Percentiles rank a stretch among this genome's conserved stretches.
phyloP scores from a whole-genome alignment of 371 early-diverging fungal species.

The Blastocladiella emersonii region DNA sequence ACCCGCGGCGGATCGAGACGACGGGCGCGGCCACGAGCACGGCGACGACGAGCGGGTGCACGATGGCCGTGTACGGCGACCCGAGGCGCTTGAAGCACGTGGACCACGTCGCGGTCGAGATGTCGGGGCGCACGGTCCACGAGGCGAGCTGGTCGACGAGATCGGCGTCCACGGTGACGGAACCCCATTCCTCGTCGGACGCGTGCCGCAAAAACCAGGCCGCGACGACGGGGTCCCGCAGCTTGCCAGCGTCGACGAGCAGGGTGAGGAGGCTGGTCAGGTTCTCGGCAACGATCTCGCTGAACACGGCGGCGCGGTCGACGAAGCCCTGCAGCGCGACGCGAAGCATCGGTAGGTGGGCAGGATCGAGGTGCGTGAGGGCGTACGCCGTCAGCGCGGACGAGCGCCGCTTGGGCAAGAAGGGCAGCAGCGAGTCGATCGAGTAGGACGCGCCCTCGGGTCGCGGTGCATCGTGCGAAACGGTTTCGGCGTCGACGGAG shows the following conservation, averaged over 20 bases:
- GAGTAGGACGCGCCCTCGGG: no score
- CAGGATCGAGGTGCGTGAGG: neutral
- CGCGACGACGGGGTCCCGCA: neutral
- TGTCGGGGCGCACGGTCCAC: neutral
- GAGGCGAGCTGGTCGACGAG: neutral
- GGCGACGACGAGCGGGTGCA: no score
- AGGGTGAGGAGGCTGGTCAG: neutral
- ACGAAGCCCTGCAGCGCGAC: neutral
- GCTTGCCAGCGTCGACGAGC: neutral
- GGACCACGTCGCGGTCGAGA: neutral
- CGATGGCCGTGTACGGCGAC: neutral
- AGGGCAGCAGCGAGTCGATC: no score
- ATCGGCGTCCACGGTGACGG: neutral
- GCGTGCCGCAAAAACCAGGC: neutral
- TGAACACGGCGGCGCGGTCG: neutral
- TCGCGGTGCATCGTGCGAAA: no score
- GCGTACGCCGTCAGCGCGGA: no score
- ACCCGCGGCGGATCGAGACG: no score
- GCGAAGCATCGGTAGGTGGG: neutral
- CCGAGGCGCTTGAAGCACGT: neutral
- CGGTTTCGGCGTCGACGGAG: no score
- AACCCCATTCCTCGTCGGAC: neutral
- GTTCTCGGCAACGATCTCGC: neutral
- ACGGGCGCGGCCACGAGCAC: no score
- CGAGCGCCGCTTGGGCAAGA: no score